Conservation (phyloP, 495 filamentous ascomycete species). For the Venustampulla echinocandica region DNA sequence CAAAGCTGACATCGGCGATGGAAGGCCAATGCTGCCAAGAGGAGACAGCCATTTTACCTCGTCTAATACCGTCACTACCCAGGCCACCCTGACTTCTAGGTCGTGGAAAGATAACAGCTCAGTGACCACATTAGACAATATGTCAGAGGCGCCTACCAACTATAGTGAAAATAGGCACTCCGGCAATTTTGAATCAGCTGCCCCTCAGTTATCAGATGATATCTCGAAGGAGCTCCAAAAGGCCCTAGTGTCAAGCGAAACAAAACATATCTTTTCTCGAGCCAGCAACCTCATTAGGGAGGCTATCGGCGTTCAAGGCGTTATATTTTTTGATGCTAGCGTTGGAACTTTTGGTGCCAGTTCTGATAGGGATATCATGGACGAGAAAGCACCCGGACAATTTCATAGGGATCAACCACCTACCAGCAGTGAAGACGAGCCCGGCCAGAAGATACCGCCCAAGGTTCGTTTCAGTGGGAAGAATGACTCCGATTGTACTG, state of each 20-base stretch:
- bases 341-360: slow-evolving; percentile 23
- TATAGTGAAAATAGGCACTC: slow-evolving; percentile 10
- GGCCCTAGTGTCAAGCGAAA: slow-evolving; percentile 27
- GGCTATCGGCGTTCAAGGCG: slow-evolving; percentile 43
- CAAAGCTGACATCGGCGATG: slow-evolving; percentile 5
- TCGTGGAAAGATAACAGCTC: slow-evolving; percentile 14
- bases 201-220: slow-evolving; percentile 7
- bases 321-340: slow-evolving; percentile 42
- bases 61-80: slow-evolving; percentile 3
- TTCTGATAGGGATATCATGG: slow-evolving; percentile 15
- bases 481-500: not conserved
- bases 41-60: slow-evolving; percentile 10
- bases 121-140: slow-evolving; percentile 16
- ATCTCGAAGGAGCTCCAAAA: slow-evolving; percentile 14
- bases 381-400: slow-evolving; percentile 16
- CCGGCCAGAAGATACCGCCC: not conserved
- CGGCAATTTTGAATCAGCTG: slow-evolving; percentile 19
- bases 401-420: slow-evolving; percentile 5
- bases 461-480: not conserved
- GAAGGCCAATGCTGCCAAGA: slow-evolving; percentile 12
- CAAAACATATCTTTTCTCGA: slow-evolving; percentile 31
- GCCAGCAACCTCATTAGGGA: slow-evolving; percentile 43
- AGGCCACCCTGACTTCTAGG: slow-evolving; percentile 8
- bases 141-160: slow-evolving; percentile 4
- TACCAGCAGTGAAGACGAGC: slow-evolving; percentile 16